Conservation (phyloP, 106 monocot species). For the Narthecium ossifragum region DNA sequence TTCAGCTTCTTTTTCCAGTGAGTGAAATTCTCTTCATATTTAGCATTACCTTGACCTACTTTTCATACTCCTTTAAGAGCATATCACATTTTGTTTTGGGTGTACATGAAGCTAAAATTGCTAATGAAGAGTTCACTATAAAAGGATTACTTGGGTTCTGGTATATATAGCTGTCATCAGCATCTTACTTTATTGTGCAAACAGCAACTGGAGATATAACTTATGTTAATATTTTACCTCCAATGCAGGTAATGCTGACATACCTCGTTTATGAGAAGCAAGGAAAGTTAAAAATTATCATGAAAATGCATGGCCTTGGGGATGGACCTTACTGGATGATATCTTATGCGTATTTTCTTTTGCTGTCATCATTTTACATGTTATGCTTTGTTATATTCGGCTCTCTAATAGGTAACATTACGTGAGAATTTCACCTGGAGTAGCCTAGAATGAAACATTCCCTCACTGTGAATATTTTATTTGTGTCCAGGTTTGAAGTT, state of each 20-base stretch:
- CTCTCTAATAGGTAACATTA: conserved; percentile 54
- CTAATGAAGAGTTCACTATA: not conserved
- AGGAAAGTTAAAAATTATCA: conserved; percentile 68
- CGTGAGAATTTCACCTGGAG: not conserved
- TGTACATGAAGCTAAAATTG: not conserved
- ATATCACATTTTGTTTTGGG: not conserved
- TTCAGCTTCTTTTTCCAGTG: conserved; percentile 69
- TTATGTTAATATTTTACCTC: not conserved
- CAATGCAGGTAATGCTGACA: conserved; percentile 48
- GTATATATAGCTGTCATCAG: not conserved
- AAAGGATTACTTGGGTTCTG: not conserved
- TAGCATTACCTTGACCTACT: not conserved
- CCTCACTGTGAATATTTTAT: not conserved
- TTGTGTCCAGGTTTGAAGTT: conserved; percentile 35
- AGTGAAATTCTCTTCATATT: not conserved
- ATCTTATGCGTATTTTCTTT: conserved; percentile 74
- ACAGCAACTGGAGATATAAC: not conserved
- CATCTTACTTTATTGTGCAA: not conserved
- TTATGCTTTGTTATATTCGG: conserved; percentile 67
- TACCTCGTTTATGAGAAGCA: conserved; percentile 80
- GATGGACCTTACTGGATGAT: conserved; percentile 83
- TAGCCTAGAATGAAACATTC: not conserved
- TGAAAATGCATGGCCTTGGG: conserved; percentile 94
- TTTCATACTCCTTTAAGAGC: not conserved
- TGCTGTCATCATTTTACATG: conserved; percentile 53